These are phyloP conservation scores for Mucor mucedo DNA, from an alignment of 371 early-diverging fungal species.

Conservation along the genomic window DNA sequence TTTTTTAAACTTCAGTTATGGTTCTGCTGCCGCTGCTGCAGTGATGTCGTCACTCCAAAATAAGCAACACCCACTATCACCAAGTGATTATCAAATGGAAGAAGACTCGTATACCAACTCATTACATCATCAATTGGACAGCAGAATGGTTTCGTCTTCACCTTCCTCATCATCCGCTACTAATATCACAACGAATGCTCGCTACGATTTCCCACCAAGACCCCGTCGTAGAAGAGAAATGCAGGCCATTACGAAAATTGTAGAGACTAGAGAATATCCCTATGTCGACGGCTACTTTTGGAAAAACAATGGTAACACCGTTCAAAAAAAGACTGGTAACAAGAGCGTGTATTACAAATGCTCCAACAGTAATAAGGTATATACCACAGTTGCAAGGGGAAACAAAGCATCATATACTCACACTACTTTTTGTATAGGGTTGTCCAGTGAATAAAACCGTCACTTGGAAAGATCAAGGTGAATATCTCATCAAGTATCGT, in stretches of 20 bases:
- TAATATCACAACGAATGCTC: neutral
- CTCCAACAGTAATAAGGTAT: constrained; percentile 49
- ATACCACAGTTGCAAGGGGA: neutral
- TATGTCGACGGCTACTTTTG: constrained; percentile 56
- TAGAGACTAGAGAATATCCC: constrained; percentile 58
- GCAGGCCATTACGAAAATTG: constrained; percentile 63
- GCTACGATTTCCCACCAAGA: constrained; percentile 24
- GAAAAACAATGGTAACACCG: constrained; percentile 65
- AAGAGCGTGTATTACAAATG: constrained; percentile 65
- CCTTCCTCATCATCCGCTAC: neutral
- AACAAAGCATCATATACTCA: neutral
- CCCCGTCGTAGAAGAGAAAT: constrained; percentile 54
- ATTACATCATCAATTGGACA: constrained; percentile 15
- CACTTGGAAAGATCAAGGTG: constrained; percentile 64
- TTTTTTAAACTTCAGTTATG: constrained; percentile 6
- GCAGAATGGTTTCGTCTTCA: constrained; percentile 4
- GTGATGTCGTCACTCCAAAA: constrained; percentile 28
- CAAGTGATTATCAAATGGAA: constrained; percentile 23
- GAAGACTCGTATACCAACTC: constrained; percentile 15
- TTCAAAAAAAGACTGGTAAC: constrained; percentile 60
- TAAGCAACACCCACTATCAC: constrained; percentile 25
- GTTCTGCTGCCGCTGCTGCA: constrained; percentile 24
- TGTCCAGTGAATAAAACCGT: constrained; percentile 72
- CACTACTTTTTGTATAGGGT: constrained; percentile 28
- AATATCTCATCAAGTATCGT: constrained; percentile 67